Conservation (phyloP, 139 green algal genomes). For the Haematococcus lacustris region DNA sequence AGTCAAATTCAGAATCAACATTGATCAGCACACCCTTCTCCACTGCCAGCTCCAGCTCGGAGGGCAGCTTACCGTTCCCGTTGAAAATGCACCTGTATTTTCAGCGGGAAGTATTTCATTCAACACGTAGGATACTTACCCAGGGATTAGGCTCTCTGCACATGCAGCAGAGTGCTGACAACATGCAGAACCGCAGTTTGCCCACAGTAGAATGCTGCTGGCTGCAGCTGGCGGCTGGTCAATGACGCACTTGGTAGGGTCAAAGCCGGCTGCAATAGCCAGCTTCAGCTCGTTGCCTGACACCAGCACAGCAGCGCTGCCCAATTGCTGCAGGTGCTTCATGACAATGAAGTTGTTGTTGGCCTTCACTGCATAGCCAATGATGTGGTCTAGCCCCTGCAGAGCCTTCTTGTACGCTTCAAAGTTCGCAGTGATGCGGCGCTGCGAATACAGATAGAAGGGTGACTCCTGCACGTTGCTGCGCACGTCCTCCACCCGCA, state of each 20-base stretch:
- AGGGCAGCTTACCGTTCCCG: constrained; percentile 92
- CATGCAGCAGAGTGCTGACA: background rate
- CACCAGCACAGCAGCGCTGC: constrained; percentile 85
- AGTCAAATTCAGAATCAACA: constrained; percentile 95
- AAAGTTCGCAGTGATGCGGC: constrained; percentile 65
- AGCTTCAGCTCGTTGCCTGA: constrained; percentile 91
- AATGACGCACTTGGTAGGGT: constrained; percentile 66
- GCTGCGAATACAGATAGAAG: constrained; percentile 92
- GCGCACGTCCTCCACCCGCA: constrained; percentile 56
- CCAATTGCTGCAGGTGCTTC: constrained; percentile 60
- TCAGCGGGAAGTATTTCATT: background rate
- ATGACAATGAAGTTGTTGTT: constrained; percentile 97
- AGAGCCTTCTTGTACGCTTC: constrained; percentile 79
- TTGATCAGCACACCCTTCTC: constrained; percentile 86
- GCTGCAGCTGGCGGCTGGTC: too few relatives aligned
- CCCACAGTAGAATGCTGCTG: too few relatives aligned
- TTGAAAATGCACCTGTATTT: constrained; percentile 50
- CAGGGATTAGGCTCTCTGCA: background rate
- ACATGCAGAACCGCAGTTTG: too few relatives aligned
- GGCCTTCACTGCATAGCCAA: constrained; percentile 94
- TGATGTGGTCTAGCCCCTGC: constrained; percentile 76
- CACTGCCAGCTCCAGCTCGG: constrained; percentile 85
- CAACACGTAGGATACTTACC: background rate
- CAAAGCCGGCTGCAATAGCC: constrained; percentile 81
- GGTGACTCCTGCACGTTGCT: constrained; percentile 52